Base-by-base conservation (phyloP, 257 asterid species). In the Lantana camara region DNA sequence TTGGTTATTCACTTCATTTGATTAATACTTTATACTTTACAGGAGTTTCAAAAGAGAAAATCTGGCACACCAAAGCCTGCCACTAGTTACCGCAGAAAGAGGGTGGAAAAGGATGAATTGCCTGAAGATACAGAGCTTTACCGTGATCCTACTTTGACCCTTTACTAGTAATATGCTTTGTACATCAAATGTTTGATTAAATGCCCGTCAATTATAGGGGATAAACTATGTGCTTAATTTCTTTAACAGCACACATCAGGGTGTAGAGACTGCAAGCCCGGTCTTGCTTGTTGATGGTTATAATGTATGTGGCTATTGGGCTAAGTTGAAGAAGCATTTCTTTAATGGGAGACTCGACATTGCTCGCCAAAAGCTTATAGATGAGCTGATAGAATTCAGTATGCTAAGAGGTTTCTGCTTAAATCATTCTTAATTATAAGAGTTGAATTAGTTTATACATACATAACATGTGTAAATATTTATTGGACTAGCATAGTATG, bases 271-370 rank as follows among this genome's bases (percentile, higher is more conserved):
- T 67, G 97, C 81, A 8, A 72, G 69, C 46, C 97, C 99, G 8
- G 99, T 93, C 71, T 81, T 90, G 75, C 99, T 93, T 59, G 96
- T 93, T 78, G 99, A 93, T 81, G 99, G 99, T 63, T 93, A 90
- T 73, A 93, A 93, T 73, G 86, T 93, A 52, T 93, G 99, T 60
- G 99, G 97, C 54, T 93, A 85, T 76, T 93, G 99, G 99, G 77
- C 87, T 0, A 93, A 93, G 85, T 81, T 93, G 80, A 93, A 90
- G 84, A 93, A 90, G 80, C 90, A 93, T 72, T 90, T 93, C 75
- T 72, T 78, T 87, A 74, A 13, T 65, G 99, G 99, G 60, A 80
- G 82, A 41, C 96, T 93, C 40, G 95, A 82, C 70, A 76, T 90
- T 72, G 96, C 97, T 78, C 97, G 99, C 70, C 99, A 90, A 74